Percentiles rank a stretch among this genome's conserved stretches.
Conservation (phyloP, 1,139 yeast genomes). For the Saccharomyces hybrid region DNA sequence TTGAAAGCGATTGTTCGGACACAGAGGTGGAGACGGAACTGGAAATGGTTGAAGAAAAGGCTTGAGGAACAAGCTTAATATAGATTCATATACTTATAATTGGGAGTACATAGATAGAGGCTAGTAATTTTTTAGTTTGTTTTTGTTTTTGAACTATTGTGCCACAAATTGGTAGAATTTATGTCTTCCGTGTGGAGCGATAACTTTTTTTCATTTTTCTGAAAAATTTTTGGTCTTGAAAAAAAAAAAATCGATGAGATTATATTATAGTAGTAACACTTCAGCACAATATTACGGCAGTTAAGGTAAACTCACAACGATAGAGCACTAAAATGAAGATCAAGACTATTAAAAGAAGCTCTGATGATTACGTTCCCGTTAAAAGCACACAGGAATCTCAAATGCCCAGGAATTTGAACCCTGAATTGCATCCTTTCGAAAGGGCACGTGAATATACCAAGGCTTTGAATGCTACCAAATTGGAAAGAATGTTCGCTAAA, state of each 20-base stretch:
- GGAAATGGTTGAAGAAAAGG: neutral
- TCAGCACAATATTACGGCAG: neutral
- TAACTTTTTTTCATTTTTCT: neutral
- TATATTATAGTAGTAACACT: neutral
- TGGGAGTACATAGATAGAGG: neutral
- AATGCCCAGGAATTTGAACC: slow-evolving; percentile 82
- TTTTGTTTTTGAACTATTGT: neutral
- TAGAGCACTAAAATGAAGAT: slow-evolving; percentile 48
- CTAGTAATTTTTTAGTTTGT: neutral
- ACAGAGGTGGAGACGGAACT: neutral
- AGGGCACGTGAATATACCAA: slow-evolving; percentile 93
- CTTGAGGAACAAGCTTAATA: slow-evolving; percentile 1
- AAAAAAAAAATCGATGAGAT: neutral
- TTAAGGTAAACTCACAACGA: neutral
- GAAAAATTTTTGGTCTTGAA: neutral
- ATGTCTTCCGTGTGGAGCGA: neutral
- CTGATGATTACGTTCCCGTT: slow-evolving; percentile 88
- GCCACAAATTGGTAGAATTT: neutral
- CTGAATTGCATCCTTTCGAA: slow-evolving; percentile 94
- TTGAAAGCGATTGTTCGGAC: neutral
- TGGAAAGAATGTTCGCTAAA: slow-evolving; percentile 95
- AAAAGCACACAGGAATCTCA: slow-evolving; percentile 83
- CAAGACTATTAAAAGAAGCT: slow-evolving; percentile 81
- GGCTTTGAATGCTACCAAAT: slow-evolving; percentile 88
- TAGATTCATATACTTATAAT: neutral